Evolutionary conservation across 2,329 filamentous ascomycete genomes (phyloP).

Genomic region (Cladosporium sp.): DNA sequence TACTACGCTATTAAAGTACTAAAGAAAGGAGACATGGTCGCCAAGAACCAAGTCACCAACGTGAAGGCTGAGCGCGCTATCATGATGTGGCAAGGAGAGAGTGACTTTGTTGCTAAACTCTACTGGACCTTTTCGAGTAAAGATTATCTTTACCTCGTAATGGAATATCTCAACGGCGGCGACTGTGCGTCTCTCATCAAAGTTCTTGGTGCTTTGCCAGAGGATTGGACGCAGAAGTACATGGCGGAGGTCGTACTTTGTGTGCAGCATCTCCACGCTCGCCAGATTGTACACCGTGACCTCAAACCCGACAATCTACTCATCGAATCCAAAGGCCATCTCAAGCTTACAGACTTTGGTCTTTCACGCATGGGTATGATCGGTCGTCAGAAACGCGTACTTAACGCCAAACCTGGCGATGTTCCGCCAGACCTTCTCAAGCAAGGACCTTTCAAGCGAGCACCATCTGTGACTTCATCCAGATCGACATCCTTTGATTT

Average conservation of each 20-base stretch:
- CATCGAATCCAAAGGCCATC: conserved; percentile 92
- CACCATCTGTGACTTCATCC: conserved; percentile 81
- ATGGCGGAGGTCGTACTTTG: conserved; percentile 94
- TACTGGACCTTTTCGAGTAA: conserved; percentile 99
- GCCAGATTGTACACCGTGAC: conserved; percentile 94
- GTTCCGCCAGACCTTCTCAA: conserved; percentile 90
- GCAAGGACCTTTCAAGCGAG: conserved; percentile 81
- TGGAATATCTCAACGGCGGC: conserved; percentile 97
- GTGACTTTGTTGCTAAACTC: conserved; percentile 96
- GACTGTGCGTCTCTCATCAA: conserved; percentile 97
- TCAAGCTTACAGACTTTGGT: conserved; percentile 97
- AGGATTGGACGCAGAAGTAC: conserved; percentile 98
- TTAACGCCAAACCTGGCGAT: conserved; percentile 72
- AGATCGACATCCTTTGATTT: conserved; percentile 91
- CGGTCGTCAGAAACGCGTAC: conserved; percentile 88
- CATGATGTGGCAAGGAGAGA: conserved; percentile 99
- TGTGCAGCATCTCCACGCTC: conserved; percentile 88
- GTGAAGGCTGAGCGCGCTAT: conserved; percentile 98
- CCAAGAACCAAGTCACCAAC: conserved; percentile 98
- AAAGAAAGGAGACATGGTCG: conserved; percentile 99
- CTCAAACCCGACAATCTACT: conserved; percentile 95
- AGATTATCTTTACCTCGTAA: conserved; percentile 95
- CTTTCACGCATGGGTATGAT: conserved; percentile 95
- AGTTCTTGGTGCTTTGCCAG: conserved; percentile 80
- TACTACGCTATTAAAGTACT: conserved; percentile 98